Evolutionary conservation across 106 monocot species (phyloP), one percentile per base, ranked within the genome.

Genomic region (Allium sativum): DNA sequence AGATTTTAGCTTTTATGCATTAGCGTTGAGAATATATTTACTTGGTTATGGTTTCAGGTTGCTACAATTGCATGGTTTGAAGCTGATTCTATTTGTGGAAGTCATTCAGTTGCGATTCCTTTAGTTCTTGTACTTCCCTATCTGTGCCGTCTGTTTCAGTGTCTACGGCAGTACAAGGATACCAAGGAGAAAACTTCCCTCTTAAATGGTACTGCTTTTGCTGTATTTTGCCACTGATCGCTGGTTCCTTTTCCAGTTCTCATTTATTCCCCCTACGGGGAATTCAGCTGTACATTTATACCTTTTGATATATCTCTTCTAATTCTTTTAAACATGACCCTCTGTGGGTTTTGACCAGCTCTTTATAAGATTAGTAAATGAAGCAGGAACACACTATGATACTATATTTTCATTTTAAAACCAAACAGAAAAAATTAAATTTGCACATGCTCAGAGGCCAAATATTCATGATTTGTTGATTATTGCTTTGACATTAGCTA

Each of bases 51-150:
- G n/a, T 65, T 72, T 21, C 73, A 95, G 95, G 95, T 95, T 75
- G 95, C 95, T 51, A 90, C 95, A 52, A 90, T 84, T 78, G 95
- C 95, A 63, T 95, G 95, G 95, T 84, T 95, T 71, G 95, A 95
- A 52, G 95, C 90, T 57, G 95, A 95, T 82, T 95, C 95, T 16
- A 77, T 90, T 44, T 95, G 95, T 64, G 95, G 95, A 42, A 87
- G 95, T 75, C 95, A 95, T 56, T 84, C 95, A 64, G 50, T 90
- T 74, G 82, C 75, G 16, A 95, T 95, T 64, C 95, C 95, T 74
- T 60, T 84, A 22, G 87, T 87, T 21, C 81, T 95, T 11, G 90
- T 90, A 40, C 84, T 95, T 46, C 95, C 95, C 19, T 95, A 95
- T 67, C 53, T 95, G 41, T 95, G 76, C 53, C 90, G 90, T 52